Evolutionary conservation across 805 yeast species (phyloP), one percentile per base, ranked within the genome.

Genomic region (Ogataea nakhonphanomensis): DNA sequence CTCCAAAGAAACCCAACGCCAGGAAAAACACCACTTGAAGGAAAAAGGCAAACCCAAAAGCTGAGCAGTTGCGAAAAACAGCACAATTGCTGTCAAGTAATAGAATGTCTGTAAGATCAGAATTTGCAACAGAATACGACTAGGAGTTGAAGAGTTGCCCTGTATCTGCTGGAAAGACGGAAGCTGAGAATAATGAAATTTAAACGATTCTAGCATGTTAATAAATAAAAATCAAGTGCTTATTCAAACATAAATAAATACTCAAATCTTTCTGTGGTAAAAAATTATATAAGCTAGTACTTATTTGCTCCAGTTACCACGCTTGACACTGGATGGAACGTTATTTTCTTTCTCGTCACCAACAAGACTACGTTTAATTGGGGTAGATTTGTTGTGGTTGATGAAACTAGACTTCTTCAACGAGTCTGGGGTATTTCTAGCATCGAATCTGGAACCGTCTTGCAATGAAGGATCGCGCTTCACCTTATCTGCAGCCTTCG

Each of bases 71-170:
- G 81, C 66, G 45, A 74, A 76, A 48, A 89, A 83, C 31, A 87
- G 61, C 6, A 82, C 57, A 1, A 75, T 58, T 1, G 95, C 96
- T 2, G 87, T 75, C 5, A 74, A 54, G 55, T 91, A 91, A 64
- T 90, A 90, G 43, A 86, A 78, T 26, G 78, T 56, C 59, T 91
- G 99, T 20, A 91, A 64, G 15, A 86, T 65, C 5, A 88, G 60
- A 13, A 91, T 91, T 61, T 91, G 98, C 30, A 77, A 58, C 33
- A 79, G 64, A 35, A 82, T 73, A 37, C 79, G 71, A 30, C 67
- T 54, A 1, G 90, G 88, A 1, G 86, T 75, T 8, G 41, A 30
- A 6, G 52, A 33, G 12, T 32, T 40, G 6, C 41, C 44, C 22
- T 43, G 50, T 13, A 40, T 21, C 7, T 46, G 33, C 25, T 46